Base-by-base conservation (phyloP, 2,329 filamentous ascomycete genomes). In the Venturia pyrina region DNA sequence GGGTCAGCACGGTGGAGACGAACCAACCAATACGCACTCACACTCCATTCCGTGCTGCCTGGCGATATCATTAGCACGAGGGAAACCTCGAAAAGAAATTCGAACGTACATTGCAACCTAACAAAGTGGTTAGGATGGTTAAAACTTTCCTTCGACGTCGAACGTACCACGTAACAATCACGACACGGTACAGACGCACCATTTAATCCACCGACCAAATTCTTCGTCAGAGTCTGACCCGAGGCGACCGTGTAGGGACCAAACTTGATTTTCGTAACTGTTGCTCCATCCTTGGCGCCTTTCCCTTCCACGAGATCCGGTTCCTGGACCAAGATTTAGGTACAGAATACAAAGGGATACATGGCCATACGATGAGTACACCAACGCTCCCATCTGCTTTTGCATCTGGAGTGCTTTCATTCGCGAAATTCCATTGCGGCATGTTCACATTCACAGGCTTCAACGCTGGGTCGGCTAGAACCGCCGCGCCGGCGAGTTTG, bases 371-470 rank as follows among this genome's bases (percentile, higher is more conserved):
- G n/a, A 62, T 43, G 37, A 62, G 37, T 5, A 62, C 41, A 41
- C 59, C 59, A 13, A 15, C 59, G 19, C 37, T 43, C 1, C 59
- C 59, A 43, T 62, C 59, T 13, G 59, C 59, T 62, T 62, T 62
- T 10, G 59, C 59, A 62, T 62, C 59, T 8, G 37, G 37, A 15
- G 59, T 62, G 19, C 37, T 62, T 28, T 41, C 37, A 43, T 62
- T 62, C 37, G 59, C 59, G 21, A 62, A 62, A 28, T 62, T 62
- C 59, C 59, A 62, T 32, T 41, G 19, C 34, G 59, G 59, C 50
- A 56, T 56, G 7, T 56, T 17, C 28, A 21, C 7, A 19, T 56
- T 34, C 13, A 56, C 50, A 32, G 50, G 50, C 28, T 56, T 56
- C 28, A 56, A 19, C 1, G 17, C 50, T 5, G 50, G 50, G 15